Evolutionary conservation across 495 filamentous ascomycete species (phyloP).

Genomic region (Penicillium silybi): DNA sequence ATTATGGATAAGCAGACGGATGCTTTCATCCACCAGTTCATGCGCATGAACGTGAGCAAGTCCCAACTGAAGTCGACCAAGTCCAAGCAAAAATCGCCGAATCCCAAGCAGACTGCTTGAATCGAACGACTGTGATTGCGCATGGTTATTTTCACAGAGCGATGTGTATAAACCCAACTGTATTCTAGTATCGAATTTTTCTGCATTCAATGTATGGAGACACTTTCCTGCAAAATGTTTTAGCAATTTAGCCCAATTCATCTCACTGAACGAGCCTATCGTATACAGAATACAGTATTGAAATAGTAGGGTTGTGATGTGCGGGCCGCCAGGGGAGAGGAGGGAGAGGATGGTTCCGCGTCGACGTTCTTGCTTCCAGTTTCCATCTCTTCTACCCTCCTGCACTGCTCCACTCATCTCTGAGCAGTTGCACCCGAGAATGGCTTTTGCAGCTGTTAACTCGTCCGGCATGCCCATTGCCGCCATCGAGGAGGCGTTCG

Average conservation of each 20-base stretch:
- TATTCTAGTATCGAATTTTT: conserved; percentile 40
- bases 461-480: conserved; percentile 23
- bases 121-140: not conserved
- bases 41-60: conserved; percentile 20
- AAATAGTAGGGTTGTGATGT: not conserved
- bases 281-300: not conserved
- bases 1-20: conserved; percentile 29
- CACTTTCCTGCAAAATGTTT: not conserved
- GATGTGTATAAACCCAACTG: conserved; percentile 36
- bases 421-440: conserved; percentile 22
- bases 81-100: conserved; percentile 12
- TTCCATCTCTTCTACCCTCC: conserved; percentile 8
- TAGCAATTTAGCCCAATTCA: not conserved
- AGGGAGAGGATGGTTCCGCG: conserved; percentile 12
- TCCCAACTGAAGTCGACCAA: not conserved
- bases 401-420: conserved; percentile 11
- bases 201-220: conserved; percentile 12
- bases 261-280: conserved; percentile 1
- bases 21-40: conserved; percentile 35
- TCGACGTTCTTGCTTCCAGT: conserved; percentile 12
- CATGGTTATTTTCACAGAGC: conserved; percentile 16
- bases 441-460: conserved; percentile 47
- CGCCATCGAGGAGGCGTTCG: conserved; percentile 45
- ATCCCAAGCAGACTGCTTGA: conserved; percentile 13
- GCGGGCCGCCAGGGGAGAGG: conserved; percentile 14